Base-by-base conservation (phyloP, 345 rosid species). In the Eucalyptus virginea region DNA sequence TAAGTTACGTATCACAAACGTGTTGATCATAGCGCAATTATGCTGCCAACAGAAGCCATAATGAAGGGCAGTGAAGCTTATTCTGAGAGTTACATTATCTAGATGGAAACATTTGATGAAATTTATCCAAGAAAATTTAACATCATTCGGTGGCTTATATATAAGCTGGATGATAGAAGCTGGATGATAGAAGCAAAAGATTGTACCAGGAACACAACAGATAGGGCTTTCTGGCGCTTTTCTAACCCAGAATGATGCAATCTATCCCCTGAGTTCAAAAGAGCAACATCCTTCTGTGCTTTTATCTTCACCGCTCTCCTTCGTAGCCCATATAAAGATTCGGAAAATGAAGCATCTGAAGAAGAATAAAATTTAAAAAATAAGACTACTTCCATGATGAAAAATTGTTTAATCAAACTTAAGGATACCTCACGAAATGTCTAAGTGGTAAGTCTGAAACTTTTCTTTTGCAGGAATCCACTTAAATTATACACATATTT, bases 321-420 rank as follows among this genome's bases (percentile, higher is more conserved):
- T 92, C 99, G 94, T 93, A 98, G 93, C 67, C 99, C 99, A 93
- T 98, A 98, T 50, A 98, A 94, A 81, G 99, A 96, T 89, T 97
- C 99, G 65, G 99, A 92, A 93, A 98, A 98, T 24, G 99, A 98
- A 92, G 98, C 99, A 94, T 98, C 99, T 98, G 94, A 83, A 92
- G 54, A 88, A 91, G 77, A 91, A 90, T 26, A 86, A 91, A 89
- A 44, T 60, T 87, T 40, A 40, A 60, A 49, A 34, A 88, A 88
- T 48, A 24, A 89, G 45, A 3, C 16, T 11, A 77, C 28, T 77
- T 77, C 47, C 47, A 40, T 40, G 8, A 40, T 77, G 16, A 11
- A 77, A 77, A 40, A 9, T 77, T 11, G 47, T 40, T 40, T 11
- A 77, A 77, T 77, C 5, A 40, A 77, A 40, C 30, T 77, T 40